Conservation (phyloP, 352 stramenopile species). For the Globisporangium ultimum region DNA sequence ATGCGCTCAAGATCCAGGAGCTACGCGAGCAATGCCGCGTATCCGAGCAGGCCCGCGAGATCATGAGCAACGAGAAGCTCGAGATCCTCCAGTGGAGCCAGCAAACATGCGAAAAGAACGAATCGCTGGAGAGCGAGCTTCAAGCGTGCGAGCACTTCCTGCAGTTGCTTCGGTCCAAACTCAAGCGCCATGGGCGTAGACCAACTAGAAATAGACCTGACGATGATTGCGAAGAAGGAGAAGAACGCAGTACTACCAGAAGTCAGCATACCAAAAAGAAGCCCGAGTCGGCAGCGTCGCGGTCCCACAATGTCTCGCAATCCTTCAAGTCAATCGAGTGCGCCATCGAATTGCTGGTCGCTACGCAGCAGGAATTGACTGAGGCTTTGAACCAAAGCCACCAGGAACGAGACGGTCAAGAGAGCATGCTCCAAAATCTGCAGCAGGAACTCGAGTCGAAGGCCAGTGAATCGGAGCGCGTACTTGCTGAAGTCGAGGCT, state of each 20-base stretch:
- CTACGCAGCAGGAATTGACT: slow-evolving; percentile 19
- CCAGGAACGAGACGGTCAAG: slow-evolving; percentile 18
- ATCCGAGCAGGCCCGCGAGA: slow-evolving; percentile 58
- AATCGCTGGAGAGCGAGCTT: slow-evolving; percentile 36
- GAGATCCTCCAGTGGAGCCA: slow-evolving; percentile 66
- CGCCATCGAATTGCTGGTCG: slow-evolving; percentile 20
- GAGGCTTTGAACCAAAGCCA: slow-evolving; percentile 17
- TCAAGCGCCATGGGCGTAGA: slow-evolving; percentile 12
- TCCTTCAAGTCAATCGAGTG: slow-evolving; percentile 18
- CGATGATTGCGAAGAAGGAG: background rate
- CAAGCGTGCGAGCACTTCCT: slow-evolving; percentile 22
- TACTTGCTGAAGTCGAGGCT: slow-evolving; percentile 37
- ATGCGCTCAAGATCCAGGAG: slow-evolving; percentile 32
- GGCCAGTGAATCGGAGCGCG: slow-evolving; percentile 26
- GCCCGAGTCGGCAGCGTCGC: background rate
- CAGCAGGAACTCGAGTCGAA: slow-evolving; percentile 36
- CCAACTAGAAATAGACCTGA: background rate
- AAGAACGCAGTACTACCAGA: background rate
- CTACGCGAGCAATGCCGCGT: slow-evolving; percentile 38
- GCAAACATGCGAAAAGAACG: slow-evolving; percentile 48
- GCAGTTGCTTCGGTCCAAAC: slow-evolving; percentile 20
- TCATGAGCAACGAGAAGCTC: slow-evolving; percentile 51
- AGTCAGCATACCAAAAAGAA: background rate
- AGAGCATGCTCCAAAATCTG: slow-evolving; percentile 19
- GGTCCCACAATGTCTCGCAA: slow-evolving; percentile 2